phyloP scores from a whole-genome alignment of 164 flowering plant species.

The Vitis labrusca region DNA sequence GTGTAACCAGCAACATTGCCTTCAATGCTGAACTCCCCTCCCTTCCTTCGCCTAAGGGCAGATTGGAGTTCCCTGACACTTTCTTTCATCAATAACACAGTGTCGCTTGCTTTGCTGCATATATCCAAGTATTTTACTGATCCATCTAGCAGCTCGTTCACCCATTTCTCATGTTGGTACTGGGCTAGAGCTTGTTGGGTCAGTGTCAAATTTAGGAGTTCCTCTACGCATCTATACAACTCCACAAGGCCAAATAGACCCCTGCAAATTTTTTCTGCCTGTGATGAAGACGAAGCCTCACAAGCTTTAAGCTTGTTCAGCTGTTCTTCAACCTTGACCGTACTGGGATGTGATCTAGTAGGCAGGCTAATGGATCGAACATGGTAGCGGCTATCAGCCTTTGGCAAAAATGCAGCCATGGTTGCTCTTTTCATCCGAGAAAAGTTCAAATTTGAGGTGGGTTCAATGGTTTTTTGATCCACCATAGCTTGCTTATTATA shows the following conservation, averaged over 20 bases:
- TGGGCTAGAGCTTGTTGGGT: constrained; percentile 26
- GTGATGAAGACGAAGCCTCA: constrained; percentile 9
- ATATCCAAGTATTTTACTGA: constrained; percentile 24
- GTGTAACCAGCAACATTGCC: constrained; percentile 10
- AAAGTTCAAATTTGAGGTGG: neutral
- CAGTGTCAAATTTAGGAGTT: constrained; percentile 20
- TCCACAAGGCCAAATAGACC: constrained; percentile 16
- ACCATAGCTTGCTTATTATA: neutral
- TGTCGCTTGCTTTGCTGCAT: constrained; percentile 27
- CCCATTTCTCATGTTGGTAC: constrained; percentile 21
- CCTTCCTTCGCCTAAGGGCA: constrained; percentile 28
- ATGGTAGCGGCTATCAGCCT: neutral
- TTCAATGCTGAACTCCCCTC: constrained; percentile 16
- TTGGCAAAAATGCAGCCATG: constrained; percentile 21
- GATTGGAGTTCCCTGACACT: constrained; percentile 28
- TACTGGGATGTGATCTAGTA: constrained; percentile 27
- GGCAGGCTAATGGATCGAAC: constrained; percentile 45
- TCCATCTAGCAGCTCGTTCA: constrained; percentile 20
- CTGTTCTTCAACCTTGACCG: constrained; percentile 19
- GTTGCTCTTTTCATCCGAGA: constrained; percentile 1
- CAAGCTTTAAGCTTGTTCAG: constrained; percentile 21
- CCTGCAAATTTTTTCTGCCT: constrained; percentile 5
- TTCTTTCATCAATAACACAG: constrained; percentile 18
- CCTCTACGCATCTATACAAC: constrained; percentile 22
- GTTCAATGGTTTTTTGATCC: neutral